Conservation (phyloP, 73 alveolate species). For the Paramecium bursaria region DNA sequence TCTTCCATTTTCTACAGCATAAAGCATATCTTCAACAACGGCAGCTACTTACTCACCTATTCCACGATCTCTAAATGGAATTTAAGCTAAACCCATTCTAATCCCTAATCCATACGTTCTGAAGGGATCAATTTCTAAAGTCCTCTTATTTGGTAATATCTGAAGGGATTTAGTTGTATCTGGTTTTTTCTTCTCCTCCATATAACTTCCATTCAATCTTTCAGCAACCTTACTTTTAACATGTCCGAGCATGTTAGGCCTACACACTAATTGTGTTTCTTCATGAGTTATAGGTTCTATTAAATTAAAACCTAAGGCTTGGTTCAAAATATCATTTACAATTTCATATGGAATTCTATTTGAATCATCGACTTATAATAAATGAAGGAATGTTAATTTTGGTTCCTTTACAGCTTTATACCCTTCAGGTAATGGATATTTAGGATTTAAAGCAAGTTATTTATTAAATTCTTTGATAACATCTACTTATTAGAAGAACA, state of each 20-base stretch:
- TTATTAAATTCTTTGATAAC: slow-evolving; percentile 78
- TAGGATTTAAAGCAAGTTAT: slow-evolving; percentile 74
- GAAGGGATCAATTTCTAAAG: slow-evolving; percentile 41
- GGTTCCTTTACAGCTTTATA: slow-evolving; percentile 71
- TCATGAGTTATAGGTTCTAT: slow-evolving; percentile 31
- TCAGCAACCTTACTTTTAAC: slow-evolving; percentile 23
- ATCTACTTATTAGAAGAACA: slow-evolving; percentile 76
- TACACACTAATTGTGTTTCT: slow-evolving; percentile 1
- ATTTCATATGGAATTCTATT: background rate
- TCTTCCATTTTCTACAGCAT: slow-evolving; percentile 23
- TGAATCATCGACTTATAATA: background rate
- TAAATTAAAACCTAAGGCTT: background rate
- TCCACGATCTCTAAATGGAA: slow-evolving; percentile 15
- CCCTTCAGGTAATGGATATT: slow-evolving; percentile 83
- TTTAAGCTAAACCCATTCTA: slow-evolving; percentile 41
- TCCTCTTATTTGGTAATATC: background rate
- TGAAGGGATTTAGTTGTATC: background rate
- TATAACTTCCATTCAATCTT: slow-evolving; percentile 6
- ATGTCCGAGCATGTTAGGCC: slow-evolving; percentile 42
- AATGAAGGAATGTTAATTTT: slow-evolving; percentile 67
- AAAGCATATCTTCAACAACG: slow-evolving; percentile 44
- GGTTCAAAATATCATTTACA: slow-evolving; percentile 6
- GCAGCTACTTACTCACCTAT: slow-evolving; percentile 45
- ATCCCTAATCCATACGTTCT: slow-evolving; percentile 36
- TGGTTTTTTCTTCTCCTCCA: slow-evolving; percentile 28